A percentile compares a stretch with the other conserved stretches of the same genome.
phyloP scores from a whole-genome alignment of 2,329 filamentous ascomycete species.

The Escovopsis weberi region DNA sequence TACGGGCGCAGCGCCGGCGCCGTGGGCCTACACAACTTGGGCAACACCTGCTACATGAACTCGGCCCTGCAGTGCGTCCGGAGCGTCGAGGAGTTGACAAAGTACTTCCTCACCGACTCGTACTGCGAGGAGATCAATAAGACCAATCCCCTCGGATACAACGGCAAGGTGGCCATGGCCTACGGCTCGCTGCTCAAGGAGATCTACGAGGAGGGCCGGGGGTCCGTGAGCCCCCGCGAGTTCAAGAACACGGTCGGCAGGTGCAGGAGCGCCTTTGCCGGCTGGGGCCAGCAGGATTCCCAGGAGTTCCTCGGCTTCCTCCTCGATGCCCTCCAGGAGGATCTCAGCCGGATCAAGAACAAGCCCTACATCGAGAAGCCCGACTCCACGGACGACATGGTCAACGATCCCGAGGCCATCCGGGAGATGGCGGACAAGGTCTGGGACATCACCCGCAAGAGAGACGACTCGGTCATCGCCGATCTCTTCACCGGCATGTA shows the following conservation, averaged over 20 bases:
- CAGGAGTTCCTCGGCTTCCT: conserved; percentile 95
- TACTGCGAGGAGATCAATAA: conserved; percentile 73
- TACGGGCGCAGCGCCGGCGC: conserved; percentile 59
- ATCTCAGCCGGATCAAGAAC: conserved; percentile 82
- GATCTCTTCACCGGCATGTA: conserved; percentile 97
- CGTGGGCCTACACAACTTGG: conserved; percentile 76
- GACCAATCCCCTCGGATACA: conserved; percentile 71
- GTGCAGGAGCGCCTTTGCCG: conserved; percentile 74
- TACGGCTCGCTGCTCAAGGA: conserved; percentile 65
- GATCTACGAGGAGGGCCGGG: conserved; percentile 57
- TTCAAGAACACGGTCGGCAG: conserved; percentile 76
- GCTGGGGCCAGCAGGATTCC: conserved; percentile 92
- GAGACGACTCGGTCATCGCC: conserved; percentile 89
- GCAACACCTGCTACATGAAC: conserved; percentile 99
- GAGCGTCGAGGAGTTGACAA: conserved; percentile 82
- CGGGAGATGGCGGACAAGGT: conserved; percentile 74
- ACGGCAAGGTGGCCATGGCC: conserved; percentile 71
- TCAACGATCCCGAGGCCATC: conserved; percentile 67
- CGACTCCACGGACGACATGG: conserved; percentile 93
- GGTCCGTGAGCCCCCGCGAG: conserved; percentile 60
- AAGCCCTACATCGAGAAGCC: conserved; percentile 98
- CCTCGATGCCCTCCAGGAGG: conserved; percentile 87
- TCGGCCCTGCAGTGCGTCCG: conserved; percentile 89
- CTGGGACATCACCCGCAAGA: conserved; percentile 79
- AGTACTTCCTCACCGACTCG: conserved; percentile 69